Evolutionary conservation across 306 rosid species (phyloP), one percentile per base, ranked within the genome.

Genomic region (Pterocarpus macrocarpus): DNA sequence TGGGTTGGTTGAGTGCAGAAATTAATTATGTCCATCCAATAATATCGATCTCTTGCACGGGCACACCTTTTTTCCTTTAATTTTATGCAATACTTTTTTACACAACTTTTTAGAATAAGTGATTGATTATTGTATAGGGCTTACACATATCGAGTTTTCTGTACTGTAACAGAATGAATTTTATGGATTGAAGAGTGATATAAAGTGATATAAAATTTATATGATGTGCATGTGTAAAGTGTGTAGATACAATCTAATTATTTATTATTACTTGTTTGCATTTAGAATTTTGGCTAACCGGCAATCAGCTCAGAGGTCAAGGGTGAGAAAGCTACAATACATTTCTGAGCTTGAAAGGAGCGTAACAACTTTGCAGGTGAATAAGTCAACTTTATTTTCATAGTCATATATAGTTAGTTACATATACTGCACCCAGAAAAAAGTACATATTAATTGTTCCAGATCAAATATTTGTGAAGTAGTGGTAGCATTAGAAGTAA

Each of bases 291-390:
- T 95, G 86, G 99, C 99, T 12, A 95, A 95, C 65, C 81, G 99
- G 71, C 99, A 93, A 82, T 95, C 99, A 15, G 99, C 99, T 39
- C 99, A 95, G 74, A 87, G 97, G 82, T 95, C 98, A 71, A 87
- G 99, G 69, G 97, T 95, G 70, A 89, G 99, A 77, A 95, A 93
- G 87, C 76, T 95, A 36, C 99, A 93, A 58, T 95, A 93, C 84
- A 93, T 95, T 64, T 95, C 97, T 12, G 98, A 93, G 81, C 95
- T 95, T 5, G 98, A 95, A 85, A 86, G 94, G 75, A 89, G 97
- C 76, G 99, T 93, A 67, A 95, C 99, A 13, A 16, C 90, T 69
- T 89, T 95, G 67, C 99, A 95, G 93, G 99, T 95, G 68, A 63
- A 13, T 38, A 39, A 34, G 12, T 55, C 50, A 35, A 9, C 4